Percentiles rank a stretch among this genome's conserved stretches.
Conservation (phyloP, 192 early-diverging fungal species). For the Entomortierella chlamydospora region DNA sequence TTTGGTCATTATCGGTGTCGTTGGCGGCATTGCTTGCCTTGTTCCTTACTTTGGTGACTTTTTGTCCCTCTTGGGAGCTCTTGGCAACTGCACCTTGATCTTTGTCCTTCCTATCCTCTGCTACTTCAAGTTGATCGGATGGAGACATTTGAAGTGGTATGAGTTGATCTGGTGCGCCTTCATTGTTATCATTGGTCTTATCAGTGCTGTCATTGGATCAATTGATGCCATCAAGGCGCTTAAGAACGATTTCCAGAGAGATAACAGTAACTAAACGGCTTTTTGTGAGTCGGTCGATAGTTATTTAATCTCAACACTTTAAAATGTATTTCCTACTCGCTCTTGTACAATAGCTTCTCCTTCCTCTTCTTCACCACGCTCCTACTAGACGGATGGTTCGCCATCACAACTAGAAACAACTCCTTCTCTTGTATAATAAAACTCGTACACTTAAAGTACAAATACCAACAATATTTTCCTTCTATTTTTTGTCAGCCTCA, state of each 20-base stretch:
- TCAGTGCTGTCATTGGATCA: slow-evolving; percentile 74
- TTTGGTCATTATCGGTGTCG: slow-evolving; percentile 61
- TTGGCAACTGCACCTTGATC: slow-evolving; percentile 83
- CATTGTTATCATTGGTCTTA: slow-evolving; percentile 70
- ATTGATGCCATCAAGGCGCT: slow-evolving; percentile 72
- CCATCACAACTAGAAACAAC: no score
- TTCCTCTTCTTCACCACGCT: no score
- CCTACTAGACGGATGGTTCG: no score
- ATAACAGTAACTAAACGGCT: slow-evolving; percentile 1
- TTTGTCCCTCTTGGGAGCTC: slow-evolving; percentile 85
- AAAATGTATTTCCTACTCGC: background rate
- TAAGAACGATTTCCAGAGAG: slow-evolving; percentile 52
- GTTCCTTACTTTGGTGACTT: slow-evolving; percentile 86
- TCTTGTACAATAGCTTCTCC: background rate
- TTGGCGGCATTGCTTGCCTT: slow-evolving; percentile 70
- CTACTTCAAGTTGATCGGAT: slow-evolving; percentile 80
- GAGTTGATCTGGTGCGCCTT: slow-evolving; percentile 64
- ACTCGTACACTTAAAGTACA: no score
- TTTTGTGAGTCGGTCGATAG: no score
- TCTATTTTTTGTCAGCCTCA: no score
- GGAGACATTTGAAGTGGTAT: slow-evolving; percentile 59
- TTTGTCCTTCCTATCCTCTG: slow-evolving; percentile 86
- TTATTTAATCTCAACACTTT: no score
- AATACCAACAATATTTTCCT: no score
- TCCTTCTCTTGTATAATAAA: slow-evolving; percentile 8